Evolutionary conservation across 2,329 filamentous ascomycete genomes (phyloP).

Genomic region (Monilinia fructicola): DNA sequence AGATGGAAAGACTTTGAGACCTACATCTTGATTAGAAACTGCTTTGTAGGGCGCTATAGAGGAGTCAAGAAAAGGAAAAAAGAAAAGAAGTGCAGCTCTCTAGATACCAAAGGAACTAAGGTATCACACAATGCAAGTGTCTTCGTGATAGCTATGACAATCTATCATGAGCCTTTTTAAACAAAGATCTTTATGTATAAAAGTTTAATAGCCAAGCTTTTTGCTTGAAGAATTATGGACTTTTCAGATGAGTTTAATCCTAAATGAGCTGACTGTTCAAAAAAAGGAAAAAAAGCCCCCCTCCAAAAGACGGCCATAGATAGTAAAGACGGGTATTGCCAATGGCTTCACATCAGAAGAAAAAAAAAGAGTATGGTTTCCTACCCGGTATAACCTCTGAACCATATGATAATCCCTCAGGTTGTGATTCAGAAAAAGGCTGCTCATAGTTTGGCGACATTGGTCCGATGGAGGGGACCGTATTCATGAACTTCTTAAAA

Average conservation of each 20-base stretch:
- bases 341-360: neutral
- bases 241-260: neutral
- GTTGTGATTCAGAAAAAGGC: neutral
- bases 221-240: neutral
- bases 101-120: neutral
- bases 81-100: neutral
- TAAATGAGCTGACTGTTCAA: neutral
- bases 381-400: constrained; percentile 68
- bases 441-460: neutral
- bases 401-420: constrained; percentile 40
- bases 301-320: neutral
- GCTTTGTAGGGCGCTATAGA: constrained; percentile 2
- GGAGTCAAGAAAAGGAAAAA: neutral
- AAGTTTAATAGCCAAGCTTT: neutral
- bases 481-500: neutral
- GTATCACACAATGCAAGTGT: neutral
- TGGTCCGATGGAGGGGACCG: neutral
- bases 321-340: neutral
- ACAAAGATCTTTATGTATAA: neutral
- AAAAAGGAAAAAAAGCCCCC: neutral
- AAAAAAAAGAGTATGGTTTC: constrained; percentile 29
- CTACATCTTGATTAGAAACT: constrained; percentile 48
- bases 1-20: constrained; percentile 74
- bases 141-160: neutral
- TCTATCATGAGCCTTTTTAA: neutral